Evolutionary conservation across 352 stramenopile genomes (phyloP), one percentile per base, ranked within the genome.

Genomic region (Phytophthora ramorum): DNA sequence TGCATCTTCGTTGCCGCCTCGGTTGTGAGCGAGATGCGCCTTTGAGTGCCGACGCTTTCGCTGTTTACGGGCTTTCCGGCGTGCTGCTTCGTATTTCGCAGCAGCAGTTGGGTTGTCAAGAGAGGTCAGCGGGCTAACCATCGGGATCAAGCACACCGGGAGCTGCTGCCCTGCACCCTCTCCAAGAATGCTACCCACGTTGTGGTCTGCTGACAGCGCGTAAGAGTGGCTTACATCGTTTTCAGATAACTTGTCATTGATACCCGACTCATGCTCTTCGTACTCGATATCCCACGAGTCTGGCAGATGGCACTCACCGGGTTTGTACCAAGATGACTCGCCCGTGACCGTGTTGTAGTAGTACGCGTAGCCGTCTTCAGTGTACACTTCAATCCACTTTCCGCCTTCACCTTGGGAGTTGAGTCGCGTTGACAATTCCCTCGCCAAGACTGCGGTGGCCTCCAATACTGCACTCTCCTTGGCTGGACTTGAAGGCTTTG

Each of bases 91-190:
- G 19, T 86, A 66, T 38, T 90, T 91, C 0, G 76, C 58, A 14
- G 73, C 78, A 6, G 83, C 85, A 6, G 78, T 83, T 3, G 83
- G 85, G 45, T 92, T 69, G 47, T 93, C 85, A 12, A 93, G 75
- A 13, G 77, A 88, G 0, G 75, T 73, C 2, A 93, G 68, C 4
- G 79, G 78, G 53, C 82, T 92, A 53, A 87, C 80, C 66, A 91
- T 83, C 34, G 85, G 85, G 37, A 92, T 83, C 59, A 93, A 66
- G 38, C 81, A 92, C 13, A 91, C 28, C 22, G 83, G 77, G 12
- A 90, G 69, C 45, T 82, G 63, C 24, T 89, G 66, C 8, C 75
- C 73, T 1, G 9, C 7, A 1, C 32, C 46, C 43, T 55, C 49
- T 24, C 16, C 40, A 20, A 63, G 51, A 56, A 64, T 60, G 30